Evolutionary conservation across 1,284 basidiomycete genomes (phyloP), one percentile per base, ranked within the genome.

Genomic region (Somion occarium): DNA sequence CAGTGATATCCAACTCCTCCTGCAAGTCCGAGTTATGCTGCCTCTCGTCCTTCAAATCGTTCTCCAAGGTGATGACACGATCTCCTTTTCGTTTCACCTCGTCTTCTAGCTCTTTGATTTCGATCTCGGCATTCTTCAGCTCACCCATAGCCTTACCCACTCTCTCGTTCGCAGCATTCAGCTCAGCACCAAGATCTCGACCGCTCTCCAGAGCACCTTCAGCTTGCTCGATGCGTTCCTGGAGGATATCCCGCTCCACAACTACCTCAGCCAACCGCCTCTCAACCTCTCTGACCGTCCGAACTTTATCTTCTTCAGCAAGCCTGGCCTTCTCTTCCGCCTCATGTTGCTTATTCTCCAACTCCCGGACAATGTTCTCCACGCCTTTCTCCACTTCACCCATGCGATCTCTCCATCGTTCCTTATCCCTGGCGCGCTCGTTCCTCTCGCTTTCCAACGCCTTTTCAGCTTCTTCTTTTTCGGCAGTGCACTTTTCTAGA

Each of bases 321-420:
- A 68, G 61, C 43, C 68, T 69, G 3, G 68, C 65, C 19, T 66
- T 70, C 53, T 70, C 69, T 56, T 85, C 80, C 0, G 82, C 78
- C 27, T 70, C 72, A 44, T 71, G 70, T 3, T 80, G 59, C 54
- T 77, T 80, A 55, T 64, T 61, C 64, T 89, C 86, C 49, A 90
- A 65, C 48, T 82, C 80, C n/a, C 69, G 67, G 23, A 90, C 73
- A 51, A 90, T 84, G 3, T 67, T 75, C 38, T 78, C 76, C 20
- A 88, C 85, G 5, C 83, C 84, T 46, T 70, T 70, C 64, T 88
- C 82, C 13, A 88, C 81, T 53, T 88, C 85, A 5, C 58, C 59
- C 81, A 89, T 86, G 47, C 83, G 72, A 48, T 76, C 77, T 56
- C 76, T 79, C 82, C 82, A 90, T 39, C 78, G 68, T 30, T 82